Evolutionary conservation across 208 protist genomes (phyloP), one percentile per base, ranked within the genome.

Genomic region (Crithidia mellificae): DNA sequence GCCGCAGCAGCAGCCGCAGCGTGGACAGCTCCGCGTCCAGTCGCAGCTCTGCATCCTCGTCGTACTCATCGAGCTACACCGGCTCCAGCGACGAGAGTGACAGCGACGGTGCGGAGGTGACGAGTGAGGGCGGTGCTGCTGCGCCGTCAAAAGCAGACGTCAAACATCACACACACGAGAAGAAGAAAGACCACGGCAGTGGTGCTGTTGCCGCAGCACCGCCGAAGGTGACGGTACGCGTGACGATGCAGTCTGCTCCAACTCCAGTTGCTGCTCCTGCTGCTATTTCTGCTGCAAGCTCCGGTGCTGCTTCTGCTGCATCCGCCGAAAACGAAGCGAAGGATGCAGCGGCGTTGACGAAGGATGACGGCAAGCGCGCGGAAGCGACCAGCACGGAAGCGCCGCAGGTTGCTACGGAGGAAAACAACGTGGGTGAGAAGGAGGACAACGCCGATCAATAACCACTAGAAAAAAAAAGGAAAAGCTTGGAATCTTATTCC

Each of bases 221-320:
- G 22, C 57, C 43, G 9, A 63, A 63, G 43, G 43, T 52, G 29
- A 63, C n/a, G 43, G 57, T 63, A 29, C 57, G 30, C 19, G 41
- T 63, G 17, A 63, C 57, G 24, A 61, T 43, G 61, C 61, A 56
- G 20, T 44, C 46, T 43, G 7, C 29, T 27, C 36, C 61, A 0
- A 27, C n/a, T n/a, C 41, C 41, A 9, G 25, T 51, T 51, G 9
- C 58, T n/a, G 19, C 30, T 0, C 7, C 46, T 9, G 19, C 47
- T 27, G 9, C 61, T 5, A 4, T 38, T 29, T 14, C 39, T 36
- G n/a, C 32, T 15, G 9, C 61, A 0, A 4, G 36, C 2, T 14
- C 39, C 25, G n/a, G 20, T 15, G 1, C 32, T 9, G 29, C 50
- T 17, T 20, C 50, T 30, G 12, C 56, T 0, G 41, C 25, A 8